Conservation (phyloP, 257 asterid species). For the Primulina eburnea region DNA sequence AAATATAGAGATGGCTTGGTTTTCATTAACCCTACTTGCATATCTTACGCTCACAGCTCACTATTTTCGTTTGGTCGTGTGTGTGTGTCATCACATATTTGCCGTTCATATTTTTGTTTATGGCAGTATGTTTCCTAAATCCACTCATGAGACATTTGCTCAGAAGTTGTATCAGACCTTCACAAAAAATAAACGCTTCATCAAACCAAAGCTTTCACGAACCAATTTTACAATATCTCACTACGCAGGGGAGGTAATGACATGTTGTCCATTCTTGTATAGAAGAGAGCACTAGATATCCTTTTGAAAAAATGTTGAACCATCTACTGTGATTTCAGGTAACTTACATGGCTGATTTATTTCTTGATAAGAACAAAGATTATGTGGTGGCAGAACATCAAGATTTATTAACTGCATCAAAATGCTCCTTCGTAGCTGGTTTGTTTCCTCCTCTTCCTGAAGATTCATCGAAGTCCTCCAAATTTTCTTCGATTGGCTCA, state of each 20-base stretch:
- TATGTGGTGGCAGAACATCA: conserved; percentile 99
- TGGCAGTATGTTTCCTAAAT: conserved; percentile 98
- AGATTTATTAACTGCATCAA: conserved; percentile 85
- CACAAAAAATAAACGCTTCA: conserved; percentile 83
- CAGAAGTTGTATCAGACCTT: conserved; percentile 97
- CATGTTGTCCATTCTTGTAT: conserved; percentile 17
- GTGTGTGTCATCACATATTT: conserved; percentile 26
- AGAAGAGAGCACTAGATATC: not conserved
- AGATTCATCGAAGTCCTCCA: conserved; percentile 93
- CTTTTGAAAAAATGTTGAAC: conserved; percentile 10
- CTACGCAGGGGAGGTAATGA: conserved; percentile 97
- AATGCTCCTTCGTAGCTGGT: conserved; percentile 81
- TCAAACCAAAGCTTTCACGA: conserved; percentile 98
- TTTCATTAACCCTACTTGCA: not conserved
- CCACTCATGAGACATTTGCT: conserved; percentile 99
- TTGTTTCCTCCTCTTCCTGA: conserved; percentile 91
- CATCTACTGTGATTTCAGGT: conserved; percentile 53
- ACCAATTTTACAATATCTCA: conserved; percentile 94
- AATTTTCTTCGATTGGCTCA: conserved; percentile 96
- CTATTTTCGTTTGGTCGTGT: conserved; percentile 12
- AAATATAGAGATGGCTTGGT: not conserved
- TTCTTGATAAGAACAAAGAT: conserved; percentile 98
- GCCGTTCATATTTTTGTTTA: conserved; percentile 24
- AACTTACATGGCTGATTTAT: conserved; percentile 81
- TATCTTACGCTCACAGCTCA: not conserved